Conservation (phyloP, 768 basidiomycete species). For the Macrocybe gigantea region DNA sequence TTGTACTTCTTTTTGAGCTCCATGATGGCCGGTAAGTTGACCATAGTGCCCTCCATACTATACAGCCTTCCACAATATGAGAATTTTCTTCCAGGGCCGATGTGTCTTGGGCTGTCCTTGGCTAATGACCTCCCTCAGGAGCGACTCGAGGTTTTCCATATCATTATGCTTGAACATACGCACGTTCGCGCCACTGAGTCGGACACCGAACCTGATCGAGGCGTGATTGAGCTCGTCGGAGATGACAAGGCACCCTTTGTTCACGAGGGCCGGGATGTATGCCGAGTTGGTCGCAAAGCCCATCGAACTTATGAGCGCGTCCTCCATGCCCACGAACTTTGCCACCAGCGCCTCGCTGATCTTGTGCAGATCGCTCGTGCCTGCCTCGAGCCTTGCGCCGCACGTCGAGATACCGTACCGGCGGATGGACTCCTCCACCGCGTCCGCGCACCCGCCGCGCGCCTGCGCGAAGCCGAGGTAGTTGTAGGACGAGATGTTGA, state of each 20-base stretch:
- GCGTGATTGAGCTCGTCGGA: constrained; percentile 98
- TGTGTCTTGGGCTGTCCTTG: constrained; percentile 98
- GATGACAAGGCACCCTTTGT: constrained; percentile 90
- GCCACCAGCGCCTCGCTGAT: constrained; percentile 84
- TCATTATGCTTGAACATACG: constrained; percentile 98
- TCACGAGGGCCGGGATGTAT: constrained; percentile 84
- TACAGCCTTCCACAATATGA: constrained; percentile 96
- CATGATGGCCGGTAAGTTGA: constrained; percentile 76
- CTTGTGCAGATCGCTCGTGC: constrained; percentile 80
- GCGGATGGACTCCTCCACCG: constrained; percentile 77
- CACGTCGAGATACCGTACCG: constrained; percentile 78
- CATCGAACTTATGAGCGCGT: constrained; percentile 88
- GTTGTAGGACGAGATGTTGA: constrained; percentile 98
- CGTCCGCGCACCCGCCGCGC: constrained; percentile 89
- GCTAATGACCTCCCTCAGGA: constrained; percentile 87
- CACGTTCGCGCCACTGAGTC: constrained; percentile 83
- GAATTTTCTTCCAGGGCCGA: constrained; percentile 98
- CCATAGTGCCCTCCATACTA: constrained; percentile 97
- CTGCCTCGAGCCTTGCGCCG: constrained; percentile 77
- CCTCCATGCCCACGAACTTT: constrained; percentile 85
- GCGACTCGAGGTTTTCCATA: constrained; percentile 71
- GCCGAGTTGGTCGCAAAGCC: constrained; percentile 97
- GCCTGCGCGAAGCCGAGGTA: constrained; percentile 98
- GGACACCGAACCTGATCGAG: constrained; percentile 88
- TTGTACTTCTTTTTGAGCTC: constrained; percentile 94